Conservation (phyloP, 176 grass and related monocot species). For the Dactylis glomerata region DNA sequence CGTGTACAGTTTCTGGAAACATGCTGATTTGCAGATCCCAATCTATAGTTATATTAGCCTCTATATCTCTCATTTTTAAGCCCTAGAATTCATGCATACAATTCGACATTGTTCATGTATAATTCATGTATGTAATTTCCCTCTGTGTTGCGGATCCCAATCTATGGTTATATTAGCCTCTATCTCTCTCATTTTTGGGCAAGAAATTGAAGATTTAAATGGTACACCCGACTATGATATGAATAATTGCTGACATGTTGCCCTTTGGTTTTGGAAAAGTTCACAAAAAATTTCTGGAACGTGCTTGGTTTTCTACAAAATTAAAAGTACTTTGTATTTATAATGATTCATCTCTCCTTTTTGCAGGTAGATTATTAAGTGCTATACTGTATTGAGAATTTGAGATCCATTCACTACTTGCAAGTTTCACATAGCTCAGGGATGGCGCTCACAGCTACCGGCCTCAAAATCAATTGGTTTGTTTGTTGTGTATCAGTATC, state of each 20-base stretch:
- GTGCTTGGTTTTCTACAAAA: neutral
- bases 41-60: neutral
- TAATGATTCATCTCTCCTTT: neutral
- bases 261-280: neutral
- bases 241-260: neutral
- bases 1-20: too few relatives aligned
- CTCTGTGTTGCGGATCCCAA: neutral
- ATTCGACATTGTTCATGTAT: neutral
- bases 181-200: neutral
- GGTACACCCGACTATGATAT: neutral
- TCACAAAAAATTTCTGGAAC: neutral
- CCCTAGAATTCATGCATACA: neutral
- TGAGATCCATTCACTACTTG: too few relatives aligned
- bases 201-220: neutral
- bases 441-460: too few relatives aligned
- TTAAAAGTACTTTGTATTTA: neutral
- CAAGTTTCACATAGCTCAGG: too few relatives aligned
- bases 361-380: too few relatives aligned
- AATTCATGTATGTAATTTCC: too few relatives aligned
- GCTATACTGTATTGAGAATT: too few relatives aligned
- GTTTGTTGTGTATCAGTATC: too few relatives aligned
- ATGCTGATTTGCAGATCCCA: neutral
- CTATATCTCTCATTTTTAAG: neutral
- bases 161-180: neutral
- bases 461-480: too few relatives aligned